Evolutionary conservation across 2,329 filamentous ascomycete species (phyloP), one percentile per base, ranked within the genome.

Genomic region (Domatiomyces globalis): DNA sequence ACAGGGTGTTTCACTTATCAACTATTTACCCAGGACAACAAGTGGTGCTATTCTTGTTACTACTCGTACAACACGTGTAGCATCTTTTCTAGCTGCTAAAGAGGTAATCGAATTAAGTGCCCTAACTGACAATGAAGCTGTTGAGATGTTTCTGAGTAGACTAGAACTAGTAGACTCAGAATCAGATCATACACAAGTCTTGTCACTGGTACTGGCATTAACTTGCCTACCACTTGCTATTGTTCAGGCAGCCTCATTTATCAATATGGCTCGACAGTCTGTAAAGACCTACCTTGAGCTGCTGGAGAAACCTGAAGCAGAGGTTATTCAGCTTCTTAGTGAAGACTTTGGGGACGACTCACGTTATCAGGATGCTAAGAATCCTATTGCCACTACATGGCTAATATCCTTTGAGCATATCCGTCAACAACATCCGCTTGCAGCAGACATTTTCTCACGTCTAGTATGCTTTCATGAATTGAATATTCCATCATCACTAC

Each of bases 361-460:
- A n/a, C 59, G 62, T 19, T 65, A 67, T 46, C 48, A 43, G 15
- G 56, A 61, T 6, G 57, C 59, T 15, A 54, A 61, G 29, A 67
- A 64, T 48, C 58, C 66, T 12, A 58, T 69, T 42, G 60, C 62
- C 6, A 63, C 57, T n/a, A 69, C 65, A 18, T 69, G 63, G 66
- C 57, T 64, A 12, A 63, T 69, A n/a, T 67, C 64, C 12, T 68
- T 69, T 48, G 50, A 63, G 9, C 60, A 65, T 27, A 68, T 69
- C 20, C 56, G 53, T 33, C 44, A 50, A 17, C 42, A 58, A n/a
- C 52, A 68, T 49, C 44, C 47, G 27, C 48, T 66, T 19, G 67
- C 67, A 15, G 60, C 58, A 1, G 59, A 66, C 10, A 64, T 63
- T 49, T 56, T 69, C 22, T 64, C 54, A 7, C 63, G 65, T 4